Base-by-base conservation (phyloP, 2,329 filamentous ascomycete genomes). In the Phialocephala sp. region DNA sequence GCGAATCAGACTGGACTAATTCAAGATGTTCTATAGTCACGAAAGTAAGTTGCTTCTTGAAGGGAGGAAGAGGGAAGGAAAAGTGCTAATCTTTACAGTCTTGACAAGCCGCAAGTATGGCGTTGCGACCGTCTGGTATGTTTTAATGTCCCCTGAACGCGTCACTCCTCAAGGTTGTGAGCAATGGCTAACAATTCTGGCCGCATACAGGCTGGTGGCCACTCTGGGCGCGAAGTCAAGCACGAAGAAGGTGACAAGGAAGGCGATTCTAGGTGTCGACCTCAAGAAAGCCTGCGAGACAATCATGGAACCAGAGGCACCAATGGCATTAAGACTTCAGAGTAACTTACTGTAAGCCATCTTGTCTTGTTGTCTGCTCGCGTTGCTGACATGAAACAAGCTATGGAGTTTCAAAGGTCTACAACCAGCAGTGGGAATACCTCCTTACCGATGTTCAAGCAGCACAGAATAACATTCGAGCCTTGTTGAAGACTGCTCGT, bases 91-190 rank as follows among this genome's bases (percentile, higher is more conserved):
- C 81, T 74, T n/a, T 12, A 43, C 64, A 90, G 87, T 99, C 66
- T 87, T 99, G 63, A 95, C 89, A 3, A 94, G 87, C 68, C 89
- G 89, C 75, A 90, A 95, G 77, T 91, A 97, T 85, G 95, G 95
- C 63, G 91, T 99, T 64, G 91, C 94, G 15, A 99, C 94, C 1
- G 90, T 99, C 66, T 99, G 95, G 94, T 97, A 83, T 74, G 86
- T 74, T 27, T 24, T 52, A 5, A 11, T 50, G 11, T 14, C 45
- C n/a, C n/a, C 18, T n/a, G n/a, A 3, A 52, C 22, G 47, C 22
- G 47, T 52, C 22, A 2, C 47, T 52, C 12, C 8, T 27, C 2
- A 4, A 9, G 11, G 20, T 20, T 39, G 9, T 8, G 24, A 36
- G 8, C 15, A 60, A 27, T 50, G 22, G 47, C 63, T 64, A 18